Base-by-base conservation (phyloP, 1,284 basidiomycete genomes). In the Rhodotorula sp. region DNA sequence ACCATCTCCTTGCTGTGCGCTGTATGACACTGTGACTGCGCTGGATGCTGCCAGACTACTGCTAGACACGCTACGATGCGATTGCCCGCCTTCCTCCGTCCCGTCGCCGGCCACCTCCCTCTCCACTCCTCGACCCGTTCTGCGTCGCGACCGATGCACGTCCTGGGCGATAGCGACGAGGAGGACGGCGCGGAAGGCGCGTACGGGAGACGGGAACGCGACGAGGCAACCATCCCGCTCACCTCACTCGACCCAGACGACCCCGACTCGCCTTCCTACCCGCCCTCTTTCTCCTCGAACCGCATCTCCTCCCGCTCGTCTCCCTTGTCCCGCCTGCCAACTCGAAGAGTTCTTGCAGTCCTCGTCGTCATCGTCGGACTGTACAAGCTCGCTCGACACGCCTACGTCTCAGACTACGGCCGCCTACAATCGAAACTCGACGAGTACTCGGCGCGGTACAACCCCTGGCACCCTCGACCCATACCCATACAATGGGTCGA, bases 341-440 rank as follows among this genome's bases (percentile, higher is more conserved):
- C 55, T n/a, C 61, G 68, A 1, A 54, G 59, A 29, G 15, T 64
- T 65, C 59, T 72, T 56, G 34, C 62, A 46, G 10, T 67, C 56
- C 58, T 66, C 44, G 52, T 74, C 58, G 56, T 74, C 65, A 17
- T 63, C 63, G 64, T 69, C 55, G 67, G 55, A 29, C 44, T 66
- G 32, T 59, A 61, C 64, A 72, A 74, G 56, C 59, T 71, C 36
- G 24, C 55, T 13, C 60, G 53, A 34, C 47, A 58, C 44, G 32
- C 13, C 34, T 61, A 47, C 5, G 46, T 53, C 29, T 30, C 59
- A 20, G 32, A 49, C 52, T 53, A 62, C 24, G n/a, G 20, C 22
- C 17, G 27, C 17, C 53, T 70, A 22, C 36, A 30, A 2, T 46
- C 32, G 9, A 47, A 52, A 15, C 44, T 64, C 30, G 39, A 64